Evolutionary conservation across 1,139 yeast species (phyloP).

Genomic region (Saccharomyces hybrid): DNA sequence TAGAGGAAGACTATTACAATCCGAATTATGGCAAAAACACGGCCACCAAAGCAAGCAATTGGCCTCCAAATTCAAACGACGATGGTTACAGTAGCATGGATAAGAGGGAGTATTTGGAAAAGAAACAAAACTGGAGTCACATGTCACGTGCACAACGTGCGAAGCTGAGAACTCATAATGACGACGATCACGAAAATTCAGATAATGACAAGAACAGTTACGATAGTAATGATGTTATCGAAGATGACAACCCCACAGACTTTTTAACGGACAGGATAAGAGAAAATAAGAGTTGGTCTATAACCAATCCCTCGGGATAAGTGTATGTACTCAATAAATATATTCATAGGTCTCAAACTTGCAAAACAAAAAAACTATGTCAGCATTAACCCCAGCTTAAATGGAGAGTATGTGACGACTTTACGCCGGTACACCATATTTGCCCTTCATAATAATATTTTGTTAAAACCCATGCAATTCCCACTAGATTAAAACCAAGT

Average conservation of each 20-base stretch:
- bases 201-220: not conserved
- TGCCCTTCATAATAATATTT: too few relatives aligned
- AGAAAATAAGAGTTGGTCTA: constrained; percentile 5
- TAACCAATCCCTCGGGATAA: not conserved
- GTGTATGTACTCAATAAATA: not conserved
- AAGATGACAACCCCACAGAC: constrained; percentile 1
- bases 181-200: not conserved
- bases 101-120: constrained; percentile 15
- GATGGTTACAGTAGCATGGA: constrained; percentile 13
- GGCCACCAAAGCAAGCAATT: not conserved
- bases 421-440: too few relatives aligned
- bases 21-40: not conserved
- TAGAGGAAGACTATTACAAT: constrained; percentile 17
- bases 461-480: too few relatives aligned
- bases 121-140: constrained; percentile 9
- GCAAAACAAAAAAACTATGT: not conserved
- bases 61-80: constrained; percentile 1
- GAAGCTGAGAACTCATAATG: constrained; percentile 2
- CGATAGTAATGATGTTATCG: not conserved
- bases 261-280: constrained; percentile 3
- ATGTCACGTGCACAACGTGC: constrained; percentile 3
- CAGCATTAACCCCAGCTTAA: too few relatives aligned
- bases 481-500: not conserved
- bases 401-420: too few relatives aligned
- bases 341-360: not conserved